Conservation (phyloP, 805 yeast species). For the Candida ascalaphidarum region DNA sequence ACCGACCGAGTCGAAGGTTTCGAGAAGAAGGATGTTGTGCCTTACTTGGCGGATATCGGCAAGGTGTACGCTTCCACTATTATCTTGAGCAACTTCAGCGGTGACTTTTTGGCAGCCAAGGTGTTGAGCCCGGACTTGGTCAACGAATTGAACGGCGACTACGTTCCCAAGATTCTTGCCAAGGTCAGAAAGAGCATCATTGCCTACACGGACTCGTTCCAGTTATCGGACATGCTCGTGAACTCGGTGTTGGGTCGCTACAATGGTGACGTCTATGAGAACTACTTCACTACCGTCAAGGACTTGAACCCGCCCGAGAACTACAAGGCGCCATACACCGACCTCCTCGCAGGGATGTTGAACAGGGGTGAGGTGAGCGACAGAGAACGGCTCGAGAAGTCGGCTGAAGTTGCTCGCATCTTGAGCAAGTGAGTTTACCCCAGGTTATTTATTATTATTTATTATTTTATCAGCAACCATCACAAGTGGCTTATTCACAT, state of each 20-base stretch:
- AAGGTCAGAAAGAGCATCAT: slow-evolving; percentile 54
- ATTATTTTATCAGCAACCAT: too few relatives aligned
- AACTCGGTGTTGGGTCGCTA: slow-evolving; percentile 76
- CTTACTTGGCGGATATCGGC: slow-evolving; percentile 46
- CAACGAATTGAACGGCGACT: slow-evolving; percentile 35
- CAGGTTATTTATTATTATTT: too few relatives aligned
- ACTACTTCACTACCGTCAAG: slow-evolving; percentile 56
- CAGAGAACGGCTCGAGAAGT: slow-evolving; percentile 24
- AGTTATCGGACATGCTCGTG: slow-evolving; percentile 70
- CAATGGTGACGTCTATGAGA: slow-evolving; percentile 77
- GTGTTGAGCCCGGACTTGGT: slow-evolving; percentile 43
- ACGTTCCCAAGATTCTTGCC: slow-evolving; percentile 19
- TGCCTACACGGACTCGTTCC: slow-evolving; percentile 77
- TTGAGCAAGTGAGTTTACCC: slow-evolving; percentile 6
- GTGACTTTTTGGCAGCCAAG: slow-evolving; percentile 59
- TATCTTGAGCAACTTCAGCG: slow-evolving; percentile 58
- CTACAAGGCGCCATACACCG: slow-evolving; percentile 56
- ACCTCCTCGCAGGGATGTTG: slow-evolving; percentile 23
- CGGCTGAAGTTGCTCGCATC: slow-evolving; percentile 18
- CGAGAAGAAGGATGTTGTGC: slow-evolving; percentile 33
- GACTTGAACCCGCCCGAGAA: slow-evolving; percentile 38
- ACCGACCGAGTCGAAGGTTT: slow-evolving; percentile 25
- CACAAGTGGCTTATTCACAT: too few relatives aligned
- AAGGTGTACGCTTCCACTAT: slow-evolving; percentile 53
- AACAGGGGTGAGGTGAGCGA: slow-evolving; percentile 22